Percentiles rank a stretch among this genome's conserved stretches.
Conservation (phyloP, 768 basidiomycete species). For the Boletellus sp. region DNA sequence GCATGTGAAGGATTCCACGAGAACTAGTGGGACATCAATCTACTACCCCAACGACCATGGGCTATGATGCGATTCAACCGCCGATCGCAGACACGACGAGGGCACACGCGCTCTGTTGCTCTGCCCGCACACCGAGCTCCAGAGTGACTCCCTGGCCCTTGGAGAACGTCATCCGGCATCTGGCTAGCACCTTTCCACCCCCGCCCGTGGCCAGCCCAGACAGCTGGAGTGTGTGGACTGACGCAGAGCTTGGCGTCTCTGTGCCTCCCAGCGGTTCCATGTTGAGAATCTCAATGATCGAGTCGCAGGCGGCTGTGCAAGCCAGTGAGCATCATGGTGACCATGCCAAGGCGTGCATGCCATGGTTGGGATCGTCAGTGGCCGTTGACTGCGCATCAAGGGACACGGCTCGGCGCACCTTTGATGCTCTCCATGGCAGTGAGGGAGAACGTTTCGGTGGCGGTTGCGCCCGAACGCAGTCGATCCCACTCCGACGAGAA, state of each 20-base stretch:
- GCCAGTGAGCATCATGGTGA: constrained; percentile 1
- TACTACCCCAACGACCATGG: constrained; percentile 7
- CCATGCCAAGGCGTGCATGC: constrained; percentile 13
- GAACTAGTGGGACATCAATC: constrained; percentile 3
- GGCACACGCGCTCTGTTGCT: constrained; percentile 80
- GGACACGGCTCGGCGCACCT: constrained; percentile 50
- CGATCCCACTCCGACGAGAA: constrained; percentile 97
- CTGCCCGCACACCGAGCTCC: constrained; percentile 87
- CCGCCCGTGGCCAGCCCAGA: constrained; percentile 90
- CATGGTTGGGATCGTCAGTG: constrained; percentile 20
- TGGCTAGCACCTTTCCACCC: constrained; percentile 92
- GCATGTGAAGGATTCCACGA: constrained; percentile 4
- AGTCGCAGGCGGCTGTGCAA: constrained; percentile 84
- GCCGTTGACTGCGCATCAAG: constrained; percentile 6
- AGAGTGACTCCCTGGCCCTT: constrained; percentile 88
- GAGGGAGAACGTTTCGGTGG: constrained; percentile 91
- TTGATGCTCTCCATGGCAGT: constrained; percentile 91
- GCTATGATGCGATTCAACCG: constrained; percentile 41
- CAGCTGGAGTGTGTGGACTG: constrained; percentile 92
- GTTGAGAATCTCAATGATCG: constrained; percentile 91
- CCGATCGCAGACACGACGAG: constrained; percentile 90
- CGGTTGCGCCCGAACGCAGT: constrained; percentile 67
- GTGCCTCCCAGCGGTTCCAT: constrained; percentile 97
- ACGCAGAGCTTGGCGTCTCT: constrained; percentile 72
- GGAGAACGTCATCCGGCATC: constrained; percentile 94